phyloP scores from a whole-genome alignment of 192 early-diverging fungal species.

The Coemansia sp. region DNA sequence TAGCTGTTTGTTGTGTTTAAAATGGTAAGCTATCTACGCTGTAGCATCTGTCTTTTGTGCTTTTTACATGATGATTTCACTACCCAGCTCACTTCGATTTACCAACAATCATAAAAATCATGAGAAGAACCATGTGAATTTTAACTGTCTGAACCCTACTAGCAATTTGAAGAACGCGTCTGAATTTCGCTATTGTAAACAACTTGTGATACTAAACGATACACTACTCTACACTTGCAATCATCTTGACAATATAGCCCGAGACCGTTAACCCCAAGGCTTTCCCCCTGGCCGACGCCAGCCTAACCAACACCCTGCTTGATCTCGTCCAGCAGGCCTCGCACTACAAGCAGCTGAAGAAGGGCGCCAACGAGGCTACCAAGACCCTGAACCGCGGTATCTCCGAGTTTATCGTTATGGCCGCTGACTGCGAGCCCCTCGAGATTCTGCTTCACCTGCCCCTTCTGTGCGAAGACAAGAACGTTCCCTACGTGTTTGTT shows the following conservation, averaged over 20 bases:
- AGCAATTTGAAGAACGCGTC: background rate
- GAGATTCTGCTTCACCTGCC: constrained; percentile 98
- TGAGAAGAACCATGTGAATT: constrained; percentile 40
- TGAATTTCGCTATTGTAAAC: no score
- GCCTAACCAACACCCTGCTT: constrained; percentile 87
- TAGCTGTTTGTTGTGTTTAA: constrained; percentile 3
- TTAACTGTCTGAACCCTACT: constrained; percentile 12
- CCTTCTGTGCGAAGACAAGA: constrained; percentile 99
- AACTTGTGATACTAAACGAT: background rate
- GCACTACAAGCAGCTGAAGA: constrained; percentile 99
- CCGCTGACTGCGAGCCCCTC: constrained; percentile 96
- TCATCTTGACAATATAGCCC: constrained; percentile 9
- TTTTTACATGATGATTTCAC: constrained; percentile 43
- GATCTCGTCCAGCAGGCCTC: constrained; percentile 98
- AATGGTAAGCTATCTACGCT: constrained; percentile 10
- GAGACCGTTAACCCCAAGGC: constrained; percentile 57
- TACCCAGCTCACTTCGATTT: constrained; percentile 51
- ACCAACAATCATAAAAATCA: constrained; percentile 26
- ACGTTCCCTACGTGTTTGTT: constrained; percentile 99
- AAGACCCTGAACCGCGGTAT: constrained; percentile 99
- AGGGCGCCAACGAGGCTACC: constrained; percentile 99
- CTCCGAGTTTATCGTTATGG: constrained; percentile 98
- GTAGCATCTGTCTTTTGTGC: background rate
- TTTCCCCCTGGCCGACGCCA: constrained; percentile 88
- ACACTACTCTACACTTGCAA: background rate